Base-by-base conservation (phyloP, 139 green algal species). In the Closterium sp. region DNA sequence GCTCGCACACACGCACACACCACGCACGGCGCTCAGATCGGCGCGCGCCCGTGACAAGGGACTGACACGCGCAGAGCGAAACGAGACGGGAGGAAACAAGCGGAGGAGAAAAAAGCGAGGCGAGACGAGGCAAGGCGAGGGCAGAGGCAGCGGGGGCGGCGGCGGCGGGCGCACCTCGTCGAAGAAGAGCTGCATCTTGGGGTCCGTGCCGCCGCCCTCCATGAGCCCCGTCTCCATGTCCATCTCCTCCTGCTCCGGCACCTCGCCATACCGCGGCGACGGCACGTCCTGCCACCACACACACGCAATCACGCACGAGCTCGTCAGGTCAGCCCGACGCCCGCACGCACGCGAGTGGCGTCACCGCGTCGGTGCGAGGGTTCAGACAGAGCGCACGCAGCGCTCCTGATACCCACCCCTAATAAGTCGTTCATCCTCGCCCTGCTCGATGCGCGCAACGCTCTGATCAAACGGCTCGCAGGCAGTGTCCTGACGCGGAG, bases 171-270 rank as follows among this genome's bases (percentile, higher is more conserved):
- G 31, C 17, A 70, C 88, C 88, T 90, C 19, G 27, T 90, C 88
- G 28, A 90, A 90, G 70, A 90, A 90, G 24, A 50, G 88, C 88
- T 90, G 88, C 88, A 90, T 50, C n/a, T 90, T 90, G 28, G 38
- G 38, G 70, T 90, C 88, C 62, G 88, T 90, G 27, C 88, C 88
- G 29, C 4, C 50, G 50, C 50, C 9, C 13, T 73, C 50, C 50
- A 73, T 73, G 0, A 73, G 50, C 50, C 50, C 50, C 50, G 50
- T 73, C 50, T 73, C 50, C 50, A 73, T 73, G 50, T 73, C 50
- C 50, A 73, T 73, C 50, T 73, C 50, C 50, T 73, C 50, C 50
- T 73, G 50, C 50, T 73, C 50, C 50, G 50, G 10, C 50, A 11
- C 50, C 50, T 21, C 50, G 50, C 50, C 50, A 73, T 73, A 73